Percentiles rank a stretch among this genome's conserved stretches.
These are phyloP conservation scores for Penicillium sp. DNA, from an alignment of 2,329 filamentous ascomycete species.

Conservation along the genomic window DNA sequence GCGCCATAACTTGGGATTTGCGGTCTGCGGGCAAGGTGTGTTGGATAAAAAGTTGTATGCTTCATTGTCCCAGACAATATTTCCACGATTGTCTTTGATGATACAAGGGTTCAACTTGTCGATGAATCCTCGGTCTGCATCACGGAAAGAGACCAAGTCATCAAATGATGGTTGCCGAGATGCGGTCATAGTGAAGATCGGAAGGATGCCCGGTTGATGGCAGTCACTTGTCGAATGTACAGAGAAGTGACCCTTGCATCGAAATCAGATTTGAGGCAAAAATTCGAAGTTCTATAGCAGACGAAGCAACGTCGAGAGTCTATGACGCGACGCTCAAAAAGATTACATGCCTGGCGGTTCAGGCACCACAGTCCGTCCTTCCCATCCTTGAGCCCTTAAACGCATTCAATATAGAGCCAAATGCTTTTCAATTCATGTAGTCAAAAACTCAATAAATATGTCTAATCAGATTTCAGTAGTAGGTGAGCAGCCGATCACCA, in stretches of 20 bases:
- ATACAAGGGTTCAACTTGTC: background rate
- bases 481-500: too few relatives aligned
- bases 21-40: conserved; percentile 26
- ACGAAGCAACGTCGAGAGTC: too few relatives aligned
- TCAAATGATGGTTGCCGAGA: background rate
- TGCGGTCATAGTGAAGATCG: background rate
- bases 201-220: background rate
- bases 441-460: too few relatives aligned
- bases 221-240: background rate
- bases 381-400: too few relatives aligned
- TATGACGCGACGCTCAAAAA: too few relatives aligned
- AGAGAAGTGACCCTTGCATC: background rate
- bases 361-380: too few relatives aligned
- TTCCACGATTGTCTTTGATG: background rate
- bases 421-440: too few relatives aligned
- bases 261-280: background rate
- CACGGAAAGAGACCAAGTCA: background rate
- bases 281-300: background rate
- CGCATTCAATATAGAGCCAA: too few relatives aligned
- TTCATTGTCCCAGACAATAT: conserved; percentile 33
- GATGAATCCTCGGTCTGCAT: background rate
- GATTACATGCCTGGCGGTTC: too few relatives aligned
- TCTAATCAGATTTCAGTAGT: too few relatives aligned
- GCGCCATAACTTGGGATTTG: conserved; percentile 37
- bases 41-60: conserved; percentile 28